Percentiles rank a stretch among this genome's conserved stretches.
Conservation (phyloP, 768 basidiomycete genomes). For the Mycena alexandri region DNA sequence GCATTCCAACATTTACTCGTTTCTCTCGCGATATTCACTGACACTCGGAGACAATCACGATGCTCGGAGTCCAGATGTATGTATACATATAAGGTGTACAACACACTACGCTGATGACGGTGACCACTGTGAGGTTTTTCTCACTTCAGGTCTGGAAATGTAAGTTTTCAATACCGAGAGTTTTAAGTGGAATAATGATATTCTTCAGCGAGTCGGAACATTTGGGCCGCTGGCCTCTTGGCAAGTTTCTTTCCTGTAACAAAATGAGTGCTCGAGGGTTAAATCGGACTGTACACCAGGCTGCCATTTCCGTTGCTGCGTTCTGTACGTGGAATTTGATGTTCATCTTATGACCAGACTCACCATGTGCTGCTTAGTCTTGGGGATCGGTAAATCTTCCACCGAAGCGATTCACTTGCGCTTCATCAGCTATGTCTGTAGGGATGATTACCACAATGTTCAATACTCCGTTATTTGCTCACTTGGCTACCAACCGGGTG, state of each 20-base stretch:
- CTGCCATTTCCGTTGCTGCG: not conserved
- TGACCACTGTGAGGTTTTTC: not conserved
- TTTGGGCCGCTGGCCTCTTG: not conserved
- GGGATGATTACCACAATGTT: not conserved
- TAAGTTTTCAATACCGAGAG: not conserved
- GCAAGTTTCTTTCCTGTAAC: not conserved
- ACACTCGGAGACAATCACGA: too few species aligned
- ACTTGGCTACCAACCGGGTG: not conserved
- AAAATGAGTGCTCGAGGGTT: too few species aligned
- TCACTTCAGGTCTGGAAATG: conserved; percentile 8
- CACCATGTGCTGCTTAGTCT: not conserved
- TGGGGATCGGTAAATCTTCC: not conserved
- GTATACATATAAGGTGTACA: not conserved
- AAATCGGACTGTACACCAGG: not conserved
- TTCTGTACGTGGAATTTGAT: not conserved
- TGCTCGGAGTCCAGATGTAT: conserved; percentile 5
- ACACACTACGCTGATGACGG: not conserved
- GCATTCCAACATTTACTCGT: too few species aligned
- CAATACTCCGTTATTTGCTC: not conserved
- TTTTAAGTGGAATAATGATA: not conserved
- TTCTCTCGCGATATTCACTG: too few species aligned
- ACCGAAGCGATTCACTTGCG: not conserved
- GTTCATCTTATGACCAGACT: not conserved
- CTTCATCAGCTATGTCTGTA: not conserved
- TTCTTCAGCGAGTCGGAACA: not conserved